Evolutionary conservation across 306 rosid genomes (phyloP), one percentile per base, ranked within the genome.

Genomic region (Gastrolobium bilobum): DNA sequence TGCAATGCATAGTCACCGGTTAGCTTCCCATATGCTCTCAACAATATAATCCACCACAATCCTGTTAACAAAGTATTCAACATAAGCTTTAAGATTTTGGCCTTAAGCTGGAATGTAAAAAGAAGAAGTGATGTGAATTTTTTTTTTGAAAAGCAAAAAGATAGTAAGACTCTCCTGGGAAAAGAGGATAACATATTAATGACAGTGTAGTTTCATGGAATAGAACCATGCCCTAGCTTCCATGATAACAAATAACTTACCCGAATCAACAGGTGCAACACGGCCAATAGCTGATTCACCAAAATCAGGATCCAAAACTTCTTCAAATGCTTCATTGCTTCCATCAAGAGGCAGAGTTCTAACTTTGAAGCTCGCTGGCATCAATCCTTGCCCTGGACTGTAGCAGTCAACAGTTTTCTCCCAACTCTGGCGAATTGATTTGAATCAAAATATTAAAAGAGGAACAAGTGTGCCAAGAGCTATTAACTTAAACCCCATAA

Each of bases 241-340:
- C 58, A 69, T 8, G 50, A 33, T 33, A 56, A 76, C 10, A 51
- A 73, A 57, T 43, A 39, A n/a, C 74, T 67, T 81, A 90, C 98
- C 98, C 3, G 98, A 92, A 83, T 94, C 97, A 78, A 92, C 96
- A 47, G 97, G 96, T 5, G 94, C 97, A 79, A 94, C 98, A 48
- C 98, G 97, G 50, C 98, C 98, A 73, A 92, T 94, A 56, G 98
- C 97, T 14, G 97, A 92, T 89, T 94, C 98, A 71, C 98, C 97
- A 82, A 94, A 94, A 85, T 92, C 98, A 52, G 98, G 97, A 88
- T 92, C 96, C 67, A 88, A 83, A 73, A 90, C 90, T 63, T 94
- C 98, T 87, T 94, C 97, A 86, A 86, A 86, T 79, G 83, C 89
- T 82, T 83, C 91, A 75, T 81, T 76, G 76, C 84, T 87, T 83